Percentiles rank a stretch among this genome's conserved stretches.
These are phyloP conservation scores for Aspergillus ellipticus DNA, from an alignment of 495 filamentous ascomycete species.

Conservation along the genomic window DNA sequence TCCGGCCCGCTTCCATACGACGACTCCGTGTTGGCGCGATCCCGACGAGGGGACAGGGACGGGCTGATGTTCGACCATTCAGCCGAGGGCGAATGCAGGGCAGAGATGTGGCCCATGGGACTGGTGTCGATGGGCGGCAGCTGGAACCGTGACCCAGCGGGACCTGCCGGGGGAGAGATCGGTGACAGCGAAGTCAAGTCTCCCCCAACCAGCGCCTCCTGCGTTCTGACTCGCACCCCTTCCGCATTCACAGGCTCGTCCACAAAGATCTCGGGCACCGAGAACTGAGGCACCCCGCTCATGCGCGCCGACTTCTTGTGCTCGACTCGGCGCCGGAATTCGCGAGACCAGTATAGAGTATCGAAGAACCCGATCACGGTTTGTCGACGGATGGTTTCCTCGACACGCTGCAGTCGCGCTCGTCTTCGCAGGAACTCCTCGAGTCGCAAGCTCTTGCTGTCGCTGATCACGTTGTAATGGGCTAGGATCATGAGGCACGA, in stretches of 20 bases:
- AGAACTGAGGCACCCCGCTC: slow-evolving; percentile 72
- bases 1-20: slow-evolving; percentile 30
- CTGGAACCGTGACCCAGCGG: slow-evolving; percentile 28
- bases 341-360: slow-evolving; percentile 83
- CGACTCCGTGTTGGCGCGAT: slow-evolving; percentile 19
- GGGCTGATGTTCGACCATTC: slow-evolving; percentile 47
- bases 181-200: slow-evolving; percentile 26
- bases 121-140: slow-evolving; percentile 44
- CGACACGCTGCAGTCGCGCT: slow-evolving; percentile 87
- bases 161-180: slow-evolving; percentile 27
- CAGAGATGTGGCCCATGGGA: slow-evolving; percentile 26
- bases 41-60: slow-evolving; percentile 37
- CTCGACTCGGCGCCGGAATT: slow-evolving; percentile 70
- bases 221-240: slow-evolving; percentile 13
- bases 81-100: slow-evolving; percentile 30
- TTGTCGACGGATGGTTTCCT: slow-evolving; percentile 87
- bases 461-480: slow-evolving; percentile 98
- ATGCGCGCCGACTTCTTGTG: slow-evolving; percentile 67
- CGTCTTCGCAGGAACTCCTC: slow-evolving; percentile 94
- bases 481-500: slow-evolving; percentile 94
- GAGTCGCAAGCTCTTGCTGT: slow-evolving; percentile 89
- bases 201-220: background rate
- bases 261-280: slow-evolving; percentile 86
- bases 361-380: slow-evolving; percentile 94
- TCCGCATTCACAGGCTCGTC: slow-evolving; percentile 43